These are phyloP conservation scores for Hemisphaericaspora subhashii DNA, from an alignment of 1,139 yeast genomes.

Conservation along the genomic window DNA sequence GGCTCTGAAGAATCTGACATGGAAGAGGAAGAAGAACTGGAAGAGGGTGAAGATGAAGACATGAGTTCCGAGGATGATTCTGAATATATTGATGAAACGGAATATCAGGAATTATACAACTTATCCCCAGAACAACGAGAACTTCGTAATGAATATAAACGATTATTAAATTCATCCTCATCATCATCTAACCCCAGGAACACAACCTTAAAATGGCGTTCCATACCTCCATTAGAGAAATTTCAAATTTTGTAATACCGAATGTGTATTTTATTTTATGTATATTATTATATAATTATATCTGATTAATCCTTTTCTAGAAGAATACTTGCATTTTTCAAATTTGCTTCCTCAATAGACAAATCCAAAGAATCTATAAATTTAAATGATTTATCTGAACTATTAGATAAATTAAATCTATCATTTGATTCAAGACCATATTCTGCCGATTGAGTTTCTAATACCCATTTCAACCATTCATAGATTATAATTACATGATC, in stretches of 20 bases:
- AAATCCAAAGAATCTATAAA: slow-evolving; percentile 57
- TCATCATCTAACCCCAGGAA: too few species aligned
- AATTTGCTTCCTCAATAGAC: slow-evolving; percentile 72
- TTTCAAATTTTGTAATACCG: slow-evolving; percentile 17
- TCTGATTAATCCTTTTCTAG: slow-evolving; percentile 51
- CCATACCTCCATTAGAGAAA: slow-evolving; percentile 28
- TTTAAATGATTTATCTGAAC: slow-evolving; percentile 67
- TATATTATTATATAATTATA: not conserved
- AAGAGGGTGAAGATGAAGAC: slow-evolving; percentile 10
- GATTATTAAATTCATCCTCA: slow-evolving; percentile 6
- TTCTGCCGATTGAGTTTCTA: slow-evolving; percentile 47
- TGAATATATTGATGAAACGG: slow-evolving; percentile 5
- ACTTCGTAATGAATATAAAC: slow-evolving; percentile 12
- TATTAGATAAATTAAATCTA: slow-evolving; percentile 51
- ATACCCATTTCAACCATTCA: slow-evolving; percentile 55
- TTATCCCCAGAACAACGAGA: slow-evolving; percentile 10
- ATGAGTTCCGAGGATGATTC: slow-evolving; percentile 12
- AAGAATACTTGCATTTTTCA: slow-evolving; percentile 78
- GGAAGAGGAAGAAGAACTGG: slow-evolving; percentile 9
- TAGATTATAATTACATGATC: slow-evolving; percentile 51
- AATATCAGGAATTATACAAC: slow-evolving; percentile 1
- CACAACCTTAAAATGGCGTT: slow-evolving; percentile 15
- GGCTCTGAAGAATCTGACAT: slow-evolving; percentile 6
- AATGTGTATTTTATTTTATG: not conserved
- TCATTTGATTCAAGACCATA: slow-evolving; percentile 46